Evolutionary conservation across 1,139 yeast species (phyloP).

Genomic region (Blastobotrys malaysiensis): DNA sequence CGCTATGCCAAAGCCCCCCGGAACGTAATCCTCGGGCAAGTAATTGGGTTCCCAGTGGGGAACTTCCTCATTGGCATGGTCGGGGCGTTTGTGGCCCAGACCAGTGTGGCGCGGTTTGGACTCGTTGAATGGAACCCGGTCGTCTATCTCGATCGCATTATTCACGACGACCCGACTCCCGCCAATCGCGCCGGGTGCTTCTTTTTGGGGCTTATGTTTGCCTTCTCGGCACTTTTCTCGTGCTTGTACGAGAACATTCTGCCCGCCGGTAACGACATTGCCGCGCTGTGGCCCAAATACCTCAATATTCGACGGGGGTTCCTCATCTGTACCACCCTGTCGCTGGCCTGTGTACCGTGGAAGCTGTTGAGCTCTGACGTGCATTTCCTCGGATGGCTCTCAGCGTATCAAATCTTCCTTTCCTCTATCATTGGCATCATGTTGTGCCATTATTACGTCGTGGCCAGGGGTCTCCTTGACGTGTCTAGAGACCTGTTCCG

Average conservation of each 20-base stretch:
- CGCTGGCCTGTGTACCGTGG: constrained; percentile 51
- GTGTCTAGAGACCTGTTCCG: constrained; percentile 48
- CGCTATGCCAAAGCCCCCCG: constrained; percentile 57
- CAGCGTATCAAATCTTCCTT: constrained; percentile 70
- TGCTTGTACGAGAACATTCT: constrained; percentile 52
- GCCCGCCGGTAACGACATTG: constrained; percentile 54
- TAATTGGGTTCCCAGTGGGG: constrained; percentile 61
- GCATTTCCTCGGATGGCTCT: constrained; percentile 63
- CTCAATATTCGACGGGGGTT: constrained; percentile 45
- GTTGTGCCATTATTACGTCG: constrained; percentile 59
- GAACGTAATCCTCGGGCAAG: constrained; percentile 45
- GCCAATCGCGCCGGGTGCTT: constrained; percentile 76
- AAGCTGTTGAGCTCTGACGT: constrained; percentile 59
- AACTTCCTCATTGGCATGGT: constrained; percentile 68
- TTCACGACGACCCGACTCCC: constrained; percentile 37
- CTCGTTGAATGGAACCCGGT: constrained; percentile 51
- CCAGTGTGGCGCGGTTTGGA: constrained; percentile 57
- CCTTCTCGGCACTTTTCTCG: constrained; percentile 36
- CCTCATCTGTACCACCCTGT: constrained; percentile 15
- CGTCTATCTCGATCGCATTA: constrained; percentile 14
- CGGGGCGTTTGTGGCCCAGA: constrained; percentile 71
- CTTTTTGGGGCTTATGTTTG: constrained; percentile 61
- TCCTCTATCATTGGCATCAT: constrained; percentile 72
- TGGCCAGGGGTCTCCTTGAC: constrained; percentile 60
- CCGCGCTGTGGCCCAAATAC: constrained; percentile 50